Percentiles rank a stretch among this genome's conserved stretches.
Conservation (phyloP, 768 basidiomycete genomes). For the Mycena kentingensis region DNA sequence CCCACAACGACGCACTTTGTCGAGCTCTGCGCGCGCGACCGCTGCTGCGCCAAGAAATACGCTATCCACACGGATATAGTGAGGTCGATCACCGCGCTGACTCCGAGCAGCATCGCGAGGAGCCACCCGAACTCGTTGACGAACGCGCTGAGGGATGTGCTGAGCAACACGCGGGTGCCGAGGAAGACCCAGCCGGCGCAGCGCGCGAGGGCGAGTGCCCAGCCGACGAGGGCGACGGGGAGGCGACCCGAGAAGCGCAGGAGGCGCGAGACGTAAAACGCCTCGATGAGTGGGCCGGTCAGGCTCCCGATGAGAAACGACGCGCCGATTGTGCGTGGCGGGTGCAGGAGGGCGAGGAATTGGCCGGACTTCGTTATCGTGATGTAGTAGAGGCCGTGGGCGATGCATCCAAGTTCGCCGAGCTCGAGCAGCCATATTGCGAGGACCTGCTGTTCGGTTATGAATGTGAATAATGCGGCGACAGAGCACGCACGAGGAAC, state of each 20-base stretch:
- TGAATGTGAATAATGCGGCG: background rate
- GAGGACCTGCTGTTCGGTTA: constrained; percentile 5
- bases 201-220: constrained; percentile 15
- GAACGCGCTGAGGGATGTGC: constrained; percentile 5
- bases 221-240: constrained; percentile 16
- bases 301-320: constrained; percentile 18
- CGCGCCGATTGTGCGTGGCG: constrained; percentile 14
- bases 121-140: constrained; percentile 20
- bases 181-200: constrained; percentile 23
- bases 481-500: constrained; percentile 8
- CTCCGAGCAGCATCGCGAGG: constrained; percentile 16
- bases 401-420: constrained; percentile 17
- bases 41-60: constrained; percentile 17
- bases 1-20: constrained; percentile 3
- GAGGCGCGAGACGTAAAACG: constrained; percentile 21
- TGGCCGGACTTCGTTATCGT: constrained; percentile 21
- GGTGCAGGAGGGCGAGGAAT: constrained; percentile 8
- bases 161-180: constrained; percentile 11
- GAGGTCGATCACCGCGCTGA: constrained; percentile 16
- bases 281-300: constrained; percentile 19
- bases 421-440: constrained; percentile 19
- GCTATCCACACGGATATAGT: constrained; percentile 23
- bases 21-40: constrained; percentile 8
- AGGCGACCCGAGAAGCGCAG: constrained; percentile 18
- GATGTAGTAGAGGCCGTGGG: constrained; percentile 10